Conservation (phyloP, 2,329 filamentous ascomycete genomes). For the Exophiala viscosa region DNA sequence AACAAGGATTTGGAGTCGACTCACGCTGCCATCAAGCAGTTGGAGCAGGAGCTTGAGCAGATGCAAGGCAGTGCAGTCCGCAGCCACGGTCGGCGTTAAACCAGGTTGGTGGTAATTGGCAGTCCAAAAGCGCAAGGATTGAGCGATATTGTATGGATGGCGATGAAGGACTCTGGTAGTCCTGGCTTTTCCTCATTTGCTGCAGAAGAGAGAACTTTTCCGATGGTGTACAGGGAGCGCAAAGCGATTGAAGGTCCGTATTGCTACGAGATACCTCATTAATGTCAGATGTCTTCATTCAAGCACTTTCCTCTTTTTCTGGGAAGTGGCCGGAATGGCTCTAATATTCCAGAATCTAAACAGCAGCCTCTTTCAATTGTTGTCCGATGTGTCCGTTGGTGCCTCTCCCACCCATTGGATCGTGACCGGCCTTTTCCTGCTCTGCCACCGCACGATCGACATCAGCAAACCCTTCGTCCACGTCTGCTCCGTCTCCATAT, state of each 20-base stretch:
- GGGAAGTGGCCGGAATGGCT: no score
- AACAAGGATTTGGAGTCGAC: conserved; percentile 99
- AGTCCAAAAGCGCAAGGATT: background rate
- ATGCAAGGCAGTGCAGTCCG: conserved; percentile 88
- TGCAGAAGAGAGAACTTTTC: conserved; percentile 5
- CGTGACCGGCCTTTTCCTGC: conserved; percentile 9
- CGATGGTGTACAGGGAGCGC: conserved; percentile 13
- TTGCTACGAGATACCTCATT: conserved; percentile 23
- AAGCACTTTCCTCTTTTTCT: background rate
- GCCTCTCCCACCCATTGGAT: conserved; percentile 28
- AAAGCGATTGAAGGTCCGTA: conserved; percentile 12
- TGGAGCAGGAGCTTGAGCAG: conserved; percentile 83
- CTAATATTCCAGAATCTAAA: conserved; percentile 1
- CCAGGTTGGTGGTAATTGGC: background rate
- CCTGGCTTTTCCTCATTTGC: conserved; percentile 5
- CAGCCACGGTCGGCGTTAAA: conserved; percentile 85
- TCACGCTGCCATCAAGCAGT: conserved; percentile 66
- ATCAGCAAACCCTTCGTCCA: conserved; percentile 30
- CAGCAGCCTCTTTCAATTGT: conserved; percentile 22
- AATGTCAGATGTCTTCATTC: conserved; percentile 20
- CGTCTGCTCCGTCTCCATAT: conserved; percentile 41
- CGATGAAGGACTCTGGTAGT: conserved; percentile 19
- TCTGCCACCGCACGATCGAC: conserved; percentile 24
- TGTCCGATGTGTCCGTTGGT: conserved; percentile 26
- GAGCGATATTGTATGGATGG: background rate